Base-by-base conservation (phyloP, 140 eudicot species). In the Oenanthe javanica region DNA sequence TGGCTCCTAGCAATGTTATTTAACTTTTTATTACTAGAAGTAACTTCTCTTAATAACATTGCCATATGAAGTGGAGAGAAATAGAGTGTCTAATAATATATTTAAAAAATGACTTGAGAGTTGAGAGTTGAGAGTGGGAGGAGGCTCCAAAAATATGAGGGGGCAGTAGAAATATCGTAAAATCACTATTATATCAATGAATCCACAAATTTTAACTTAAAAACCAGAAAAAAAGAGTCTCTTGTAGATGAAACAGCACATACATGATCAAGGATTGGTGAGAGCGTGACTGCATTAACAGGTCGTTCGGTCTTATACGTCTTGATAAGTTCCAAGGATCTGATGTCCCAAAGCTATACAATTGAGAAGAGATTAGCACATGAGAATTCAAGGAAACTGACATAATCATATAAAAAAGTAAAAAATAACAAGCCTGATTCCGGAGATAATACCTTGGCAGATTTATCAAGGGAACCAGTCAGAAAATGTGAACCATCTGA, bases 211-310 rank as follows among this genome's bases (percentile, higher is more conserved):
- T n/a, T n/a, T n/a, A n/a, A n/a, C n/a, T n/a, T n/a, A n/a, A n/a
- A 31, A 8, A 16, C 23, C 9, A n/a, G 5, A 18, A 16, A 18
- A 55, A 2, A 16, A n/a, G 0, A 18, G 23, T 18, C 23, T 55
- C 63, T 18, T 55, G 0, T 18, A 55, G 36, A 61, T 73, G 43
- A 51, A n/a, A 7, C 64, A 61, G 64, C 51, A 88, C 96, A 47
- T 89, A 94, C 98, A 80, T 92, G 98, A 79, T 94, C 84, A 82
- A 92, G 97, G 59, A 94, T 87, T 9, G 98, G 98, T 76, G 98
- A 94, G 92, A 94, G 86, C 1, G 96, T 83, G 69, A 94, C 98
- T 43, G 97, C 98, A 87, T 94, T 94, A 72, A 94, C 98, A 6
- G 98, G 98, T 0, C 91, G 88, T 77, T 89, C 97, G 21, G 98